Percentiles rank a stretch among this genome's conserved stretches.
phyloP scores from a whole-genome alignment of 371 early-diverging fungal species.

The Thermomucor indicae-seudaticae region DNA sequence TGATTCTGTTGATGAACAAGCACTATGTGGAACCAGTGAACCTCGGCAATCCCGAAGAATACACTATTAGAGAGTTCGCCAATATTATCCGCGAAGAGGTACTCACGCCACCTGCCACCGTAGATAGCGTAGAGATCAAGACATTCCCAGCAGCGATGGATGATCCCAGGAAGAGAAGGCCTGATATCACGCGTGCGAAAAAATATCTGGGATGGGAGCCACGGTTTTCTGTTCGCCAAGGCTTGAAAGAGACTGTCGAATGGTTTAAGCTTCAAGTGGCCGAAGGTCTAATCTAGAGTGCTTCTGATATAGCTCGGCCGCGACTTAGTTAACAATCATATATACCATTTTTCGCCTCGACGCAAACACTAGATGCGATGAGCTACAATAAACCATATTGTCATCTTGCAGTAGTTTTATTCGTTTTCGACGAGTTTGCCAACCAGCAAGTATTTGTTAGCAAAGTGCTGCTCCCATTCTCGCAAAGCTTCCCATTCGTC shows the following conservation, averaged over 20 bases:
- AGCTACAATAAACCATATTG: too few relatives aligned
- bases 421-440: constrained; percentile 69
- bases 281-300: constrained; percentile 26
- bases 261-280: constrained; percentile 60
- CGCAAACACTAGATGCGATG: too few relatives aligned
- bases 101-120: constrained; percentile 29
- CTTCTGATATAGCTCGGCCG: background rate
- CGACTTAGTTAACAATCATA: background rate
- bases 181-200: constrained; percentile 75
- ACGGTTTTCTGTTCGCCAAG: constrained; percentile 70
- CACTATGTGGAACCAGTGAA: constrained; percentile 76
- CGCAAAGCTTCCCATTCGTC: constrained; percentile 74
- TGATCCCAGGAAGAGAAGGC: constrained; percentile 79
- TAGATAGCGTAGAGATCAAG: constrained; percentile 54
- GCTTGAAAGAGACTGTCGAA: constrained; percentile 82
- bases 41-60: constrained; percentile 87
- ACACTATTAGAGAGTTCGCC: constrained; percentile 79
- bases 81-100: constrained; percentile 71
- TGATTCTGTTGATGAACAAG: constrained; percentile 77
- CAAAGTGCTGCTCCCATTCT: constrained; percentile 76
- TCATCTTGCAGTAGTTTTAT: constrained; percentile 7
- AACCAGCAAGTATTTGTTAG: constrained; percentile 69
- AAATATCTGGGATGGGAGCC: constrained; percentile 74
- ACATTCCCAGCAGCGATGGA: constrained; percentile 69
- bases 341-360: background rate